Conservation (phyloP, 2,329 filamentous ascomycete genomes). For the Talaromyces sp. region DNA sequence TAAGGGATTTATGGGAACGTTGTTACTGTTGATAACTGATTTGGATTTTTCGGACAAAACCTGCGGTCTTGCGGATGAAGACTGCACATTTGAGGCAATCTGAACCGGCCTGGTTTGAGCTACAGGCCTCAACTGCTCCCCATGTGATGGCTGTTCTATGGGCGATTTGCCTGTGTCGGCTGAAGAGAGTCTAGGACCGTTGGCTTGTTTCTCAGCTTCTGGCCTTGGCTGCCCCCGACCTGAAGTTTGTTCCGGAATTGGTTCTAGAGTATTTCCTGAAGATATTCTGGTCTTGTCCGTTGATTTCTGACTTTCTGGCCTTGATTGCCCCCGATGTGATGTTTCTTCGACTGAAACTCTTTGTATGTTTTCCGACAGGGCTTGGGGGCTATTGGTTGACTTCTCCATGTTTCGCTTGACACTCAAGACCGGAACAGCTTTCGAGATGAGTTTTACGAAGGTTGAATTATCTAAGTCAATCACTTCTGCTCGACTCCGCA, state of each 20-base stretch:
- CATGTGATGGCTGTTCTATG: not conserved
- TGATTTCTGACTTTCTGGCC: not conserved
- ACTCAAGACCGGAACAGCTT: not conserved
- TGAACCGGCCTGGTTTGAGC: not conserved
- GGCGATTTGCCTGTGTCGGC: not conserved
- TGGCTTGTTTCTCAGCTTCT: not conserved
- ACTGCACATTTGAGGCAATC: not conserved
- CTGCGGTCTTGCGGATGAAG: not conserved
- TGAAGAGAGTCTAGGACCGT: not conserved
- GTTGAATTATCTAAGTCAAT: slow-evolving; percentile 9
- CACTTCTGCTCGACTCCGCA: slow-evolving; percentile 2
- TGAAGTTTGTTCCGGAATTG: not conserved
- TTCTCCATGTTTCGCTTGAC: not conserved
- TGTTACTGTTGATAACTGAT: not conserved
- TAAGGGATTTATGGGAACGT: slow-evolving; percentile 23
- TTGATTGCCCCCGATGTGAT: not conserved
- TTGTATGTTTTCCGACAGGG: not conserved
- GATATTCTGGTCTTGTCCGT: not conserved
- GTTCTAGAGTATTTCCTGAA: not conserved
- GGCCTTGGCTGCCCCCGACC: not conserved
- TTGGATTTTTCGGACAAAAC: not conserved
- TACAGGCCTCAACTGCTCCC: not conserved
- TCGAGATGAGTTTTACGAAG: not conserved
- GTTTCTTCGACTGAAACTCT: not conserved
- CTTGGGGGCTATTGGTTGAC: not conserved